These are phyloP conservation scores for Leccinum discolor DNA, from an alignment of 1,284 basidiomycete genomes.

Conservation along the genomic window DNA sequence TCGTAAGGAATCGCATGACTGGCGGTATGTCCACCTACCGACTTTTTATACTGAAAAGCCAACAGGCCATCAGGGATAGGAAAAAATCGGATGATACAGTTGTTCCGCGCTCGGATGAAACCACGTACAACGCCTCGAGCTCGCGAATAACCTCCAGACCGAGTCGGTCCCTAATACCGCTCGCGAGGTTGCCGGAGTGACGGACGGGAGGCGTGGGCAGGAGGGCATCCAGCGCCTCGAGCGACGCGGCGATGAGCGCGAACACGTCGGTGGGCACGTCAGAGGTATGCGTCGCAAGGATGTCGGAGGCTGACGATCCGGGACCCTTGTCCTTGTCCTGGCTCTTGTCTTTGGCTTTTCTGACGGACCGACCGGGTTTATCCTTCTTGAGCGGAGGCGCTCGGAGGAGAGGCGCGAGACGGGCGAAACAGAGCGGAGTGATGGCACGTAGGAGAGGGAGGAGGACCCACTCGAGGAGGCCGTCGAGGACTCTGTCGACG, in stretches of 20 bases:
- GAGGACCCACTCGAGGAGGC: slow-evolving; percentile 21
- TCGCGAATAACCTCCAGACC: slow-evolving; percentile 29
- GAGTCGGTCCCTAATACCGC: no score
- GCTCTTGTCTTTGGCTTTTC: slow-evolving; percentile 8
- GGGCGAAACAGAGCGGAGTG: slow-evolving; percentile 18
- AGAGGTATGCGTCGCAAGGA: background rate
- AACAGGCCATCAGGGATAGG: no score
- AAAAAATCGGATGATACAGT: no score
- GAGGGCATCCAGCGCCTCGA: slow-evolving; percentile 19
- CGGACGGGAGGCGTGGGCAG: no score
- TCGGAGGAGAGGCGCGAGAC: slow-evolving; percentile 13
- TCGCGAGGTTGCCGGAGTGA: no score
- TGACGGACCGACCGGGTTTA: background rate
- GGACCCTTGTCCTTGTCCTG: background rate
- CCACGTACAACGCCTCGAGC: slow-evolving; percentile 22
- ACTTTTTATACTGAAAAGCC: no score
- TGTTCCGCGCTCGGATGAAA: background rate
- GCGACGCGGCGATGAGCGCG: slow-evolving; percentile 21
- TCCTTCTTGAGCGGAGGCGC: slow-evolving; percentile 6
- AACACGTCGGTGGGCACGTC: slow-evolving; percentile 12
- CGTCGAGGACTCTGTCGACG: slow-evolving; percentile 21
- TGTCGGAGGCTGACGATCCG: background rate
- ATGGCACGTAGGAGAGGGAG: slow-evolving; percentile 21
- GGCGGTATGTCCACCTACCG: no score
- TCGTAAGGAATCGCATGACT: no score